Conservation (phyloP, 2,329 filamentous ascomycete genomes). For the Aspergillus novoparasiticus region DNA sequence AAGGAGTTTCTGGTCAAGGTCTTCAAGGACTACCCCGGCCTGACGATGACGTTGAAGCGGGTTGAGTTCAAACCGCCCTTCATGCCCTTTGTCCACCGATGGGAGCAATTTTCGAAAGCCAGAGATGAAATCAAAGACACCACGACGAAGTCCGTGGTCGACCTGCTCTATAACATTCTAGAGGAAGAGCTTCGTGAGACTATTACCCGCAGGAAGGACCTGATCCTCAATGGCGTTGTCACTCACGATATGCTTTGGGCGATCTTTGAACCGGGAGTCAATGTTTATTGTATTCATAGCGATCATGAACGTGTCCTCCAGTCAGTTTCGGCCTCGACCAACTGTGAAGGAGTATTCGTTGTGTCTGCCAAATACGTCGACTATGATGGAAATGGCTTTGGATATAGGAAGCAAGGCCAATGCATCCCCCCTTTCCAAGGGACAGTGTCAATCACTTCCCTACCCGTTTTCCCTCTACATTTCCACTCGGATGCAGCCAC, state of each 20-base stretch:
- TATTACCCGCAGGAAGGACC: constrained; percentile 55
- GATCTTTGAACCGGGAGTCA: constrained; percentile 39
- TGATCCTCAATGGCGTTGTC: constrained; percentile 56
- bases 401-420: constrained; percentile 10
- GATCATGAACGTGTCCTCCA: constrained; percentile 16
- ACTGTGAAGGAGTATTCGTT: constrained; percentile 10
- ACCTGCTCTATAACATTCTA: constrained; percentile 52
- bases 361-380: constrained; percentile 19
- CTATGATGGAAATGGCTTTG: constrained; percentile 24
- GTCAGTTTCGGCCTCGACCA: constrained; percentile 2
- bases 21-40: constrained; percentile 61
- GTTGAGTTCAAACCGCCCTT: constrained; percentile 65
- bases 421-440: constrained; percentile 26
- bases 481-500: constrained; percentile 46
- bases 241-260: constrained; percentile 52
- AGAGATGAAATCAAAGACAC: constrained; percentile 47
- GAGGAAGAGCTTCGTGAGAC: constrained; percentile 55
- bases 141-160: constrained; percentile 50
- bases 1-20: constrained; percentile 59
- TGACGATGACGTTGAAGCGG: constrained; percentile 61
- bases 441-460: constrained; percentile 45
- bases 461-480: constrained; percentile 48
- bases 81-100: constrained; percentile 67
- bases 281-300: constrained; percentile 12
- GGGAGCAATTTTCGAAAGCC: constrained; percentile 52